Percentiles rank a stretch among this genome's conserved stretches.
Conservation (phyloP, 2,329 filamentous ascomycete species). For the Curvularia spicifera region DNA sequence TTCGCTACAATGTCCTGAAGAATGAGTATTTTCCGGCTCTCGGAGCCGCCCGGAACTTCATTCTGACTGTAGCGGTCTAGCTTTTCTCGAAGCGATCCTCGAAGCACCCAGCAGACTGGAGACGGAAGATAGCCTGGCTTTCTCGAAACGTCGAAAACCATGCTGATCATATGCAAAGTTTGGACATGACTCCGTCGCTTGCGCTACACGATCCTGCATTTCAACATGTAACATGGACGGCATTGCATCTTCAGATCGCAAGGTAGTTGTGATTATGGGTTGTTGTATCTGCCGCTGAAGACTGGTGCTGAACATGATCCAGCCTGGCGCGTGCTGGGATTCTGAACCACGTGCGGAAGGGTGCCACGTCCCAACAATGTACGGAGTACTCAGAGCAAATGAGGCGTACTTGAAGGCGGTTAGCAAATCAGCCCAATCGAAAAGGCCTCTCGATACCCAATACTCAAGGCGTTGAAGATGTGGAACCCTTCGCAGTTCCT, state of each 20-base stretch:
- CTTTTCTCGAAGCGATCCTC: conserved; percentile 9
- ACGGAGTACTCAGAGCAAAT: background rate
- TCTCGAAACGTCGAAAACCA: conserved; percentile 12
- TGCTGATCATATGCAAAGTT: conserved; percentile 20
- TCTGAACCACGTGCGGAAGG: conserved; percentile 2
- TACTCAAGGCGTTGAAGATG: background rate
- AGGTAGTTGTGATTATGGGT: conserved; percentile 15
- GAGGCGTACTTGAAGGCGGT: background rate
- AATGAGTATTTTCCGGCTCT: conserved; percentile 22
- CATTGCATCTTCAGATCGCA: conserved; percentile 12
- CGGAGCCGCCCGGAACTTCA: conserved; percentile 19
- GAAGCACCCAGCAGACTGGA: conserved; percentile 17
- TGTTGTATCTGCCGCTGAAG: conserved; percentile 20
- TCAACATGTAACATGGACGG: conserved; percentile 5
- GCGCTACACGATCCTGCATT: conserved; percentile 2
- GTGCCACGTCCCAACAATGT: background rate
- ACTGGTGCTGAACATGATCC: conserved; percentile 16
- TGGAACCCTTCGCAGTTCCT: background rate
- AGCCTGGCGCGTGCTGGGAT: conserved; percentile 14
- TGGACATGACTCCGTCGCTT: conserved; percentile 7
- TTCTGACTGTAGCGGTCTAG: conserved; percentile 13
- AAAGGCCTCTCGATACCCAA: background rate
- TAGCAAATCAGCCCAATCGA: background rate
- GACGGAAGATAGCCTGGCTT: conserved; percentile 8
- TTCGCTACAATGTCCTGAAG: conserved; percentile 11